phyloP scores from a whole-genome alignment of 257 asterid species.

The Vinca minor region DNA sequence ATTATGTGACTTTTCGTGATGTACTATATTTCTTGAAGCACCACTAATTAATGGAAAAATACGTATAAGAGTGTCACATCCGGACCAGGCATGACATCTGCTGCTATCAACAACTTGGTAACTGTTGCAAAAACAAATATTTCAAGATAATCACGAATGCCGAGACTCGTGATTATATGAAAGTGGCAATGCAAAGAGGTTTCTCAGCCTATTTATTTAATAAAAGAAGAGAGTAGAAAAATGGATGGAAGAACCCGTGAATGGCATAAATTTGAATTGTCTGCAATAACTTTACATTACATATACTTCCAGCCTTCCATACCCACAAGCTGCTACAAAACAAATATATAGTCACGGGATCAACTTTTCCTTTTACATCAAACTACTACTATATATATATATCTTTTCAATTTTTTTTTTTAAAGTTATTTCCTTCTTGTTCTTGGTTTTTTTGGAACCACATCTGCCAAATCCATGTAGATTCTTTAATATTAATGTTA shows the following conservation, averaged over 20 bases:
- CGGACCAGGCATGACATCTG: too few species aligned
- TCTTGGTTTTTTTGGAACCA: constrained; percentile 4
- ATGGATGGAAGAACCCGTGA: constrained; percentile 24
- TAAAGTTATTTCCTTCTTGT: neutral
- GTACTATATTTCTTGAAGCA: too few species aligned
- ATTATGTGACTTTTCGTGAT: too few species aligned
- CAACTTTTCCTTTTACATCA: constrained; percentile 17
- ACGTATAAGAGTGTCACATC: too few species aligned
- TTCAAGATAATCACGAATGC: too few species aligned
- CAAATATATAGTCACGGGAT: constrained; percentile 61
- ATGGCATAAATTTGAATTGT: constrained; percentile 19
- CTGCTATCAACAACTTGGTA: too few species aligned
- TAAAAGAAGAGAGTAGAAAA: neutral
- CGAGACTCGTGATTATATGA: too few species aligned
- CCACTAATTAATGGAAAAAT: too few species aligned
- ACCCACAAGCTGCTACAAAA: constrained; percentile 48
- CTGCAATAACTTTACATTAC: constrained; percentile 12
- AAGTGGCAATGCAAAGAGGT: too few species aligned
- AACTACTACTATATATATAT: neutral
- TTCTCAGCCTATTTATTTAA: too few species aligned
- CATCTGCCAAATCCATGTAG: neutral
- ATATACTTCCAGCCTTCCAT: constrained; percentile 14
- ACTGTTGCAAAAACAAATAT: too few species aligned
- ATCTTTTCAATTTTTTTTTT: neutral
- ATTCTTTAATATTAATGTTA: neutral